Evolutionary conservation across 441 rosid genomes (phyloP), one percentile per base, ranked within the genome.

Genomic region (Syzygium syzygioides): DNA sequence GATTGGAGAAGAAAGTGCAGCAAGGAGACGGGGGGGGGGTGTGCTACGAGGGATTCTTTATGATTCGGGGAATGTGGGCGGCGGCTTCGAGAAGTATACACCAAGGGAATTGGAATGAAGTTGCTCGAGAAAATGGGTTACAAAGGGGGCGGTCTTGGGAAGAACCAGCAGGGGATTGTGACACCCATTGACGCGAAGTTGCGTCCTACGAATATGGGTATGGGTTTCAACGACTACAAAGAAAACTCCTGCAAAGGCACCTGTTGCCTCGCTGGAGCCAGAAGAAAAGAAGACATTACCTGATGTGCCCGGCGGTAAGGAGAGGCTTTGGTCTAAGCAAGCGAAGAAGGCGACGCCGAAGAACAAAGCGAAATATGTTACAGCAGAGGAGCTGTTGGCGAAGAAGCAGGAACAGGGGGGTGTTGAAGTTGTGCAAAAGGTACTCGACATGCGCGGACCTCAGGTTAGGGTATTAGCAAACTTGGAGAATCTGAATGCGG

Each of bases 101-200:
- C 96, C 3, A 95, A 94, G 92, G 98, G 98, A 48, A 94, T 97
- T 76, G 99, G 98, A 89, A 87, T 92, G 96, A 96, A 89, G 89
- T 86, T 97, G 92, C 91, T 97, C 89, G 96, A 95, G 91, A 95
- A 95, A 89, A 97, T 95, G 98, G 99, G 99, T 25, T 97, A 95
- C 89, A 94, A 94, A 89, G 97, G 97, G 88, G 96, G 98, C 86
- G 98, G 98, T 41, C 94, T 95, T 64, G 99, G 97, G 89, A 96
- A 92, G 91, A 93, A 96, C 37, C 91, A 91, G 87, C 97, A 96
- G 91, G 99, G 98, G 84, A 97, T 96, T 92, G 94, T 93, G 41
- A 45, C 48, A 14, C 98, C 97, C 4, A 89, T 95, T 88, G 96
- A 96, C 90, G 96, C 94, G 5, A 96, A 94, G 92, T 15, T 95